phyloP scores from a whole-genome alignment of 768 basidiomycete species.

The Tephrocybe sp. region DNA sequence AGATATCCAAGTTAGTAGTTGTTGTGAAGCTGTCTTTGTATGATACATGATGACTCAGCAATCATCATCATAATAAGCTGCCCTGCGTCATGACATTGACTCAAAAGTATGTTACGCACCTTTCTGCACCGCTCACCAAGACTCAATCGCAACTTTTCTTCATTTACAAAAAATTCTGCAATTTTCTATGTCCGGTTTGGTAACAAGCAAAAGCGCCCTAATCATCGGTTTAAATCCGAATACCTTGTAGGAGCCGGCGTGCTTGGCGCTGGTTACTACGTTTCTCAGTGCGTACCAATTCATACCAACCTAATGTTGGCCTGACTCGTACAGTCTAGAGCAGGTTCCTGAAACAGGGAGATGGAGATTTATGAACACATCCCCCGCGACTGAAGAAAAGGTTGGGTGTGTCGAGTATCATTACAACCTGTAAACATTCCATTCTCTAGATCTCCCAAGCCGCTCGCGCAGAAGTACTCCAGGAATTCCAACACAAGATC shows the following conservation, averaged over 20 bases:
- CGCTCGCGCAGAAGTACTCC: constrained; percentile 38
- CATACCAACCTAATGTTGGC: background rate
- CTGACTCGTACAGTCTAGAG: constrained; percentile 58
- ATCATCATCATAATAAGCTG: too few species aligned
- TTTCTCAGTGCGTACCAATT: constrained; percentile 26
- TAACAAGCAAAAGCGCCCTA: background rate
- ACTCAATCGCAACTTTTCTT: constrained; percentile 6
- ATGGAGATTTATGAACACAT: constrained; percentile 85
- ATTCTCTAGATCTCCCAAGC: constrained; percentile 40
- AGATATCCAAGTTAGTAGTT: too few species aligned
- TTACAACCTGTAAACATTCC: background rate
- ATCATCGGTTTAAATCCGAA: background rate
- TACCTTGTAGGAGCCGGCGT: constrained; percentile 8
- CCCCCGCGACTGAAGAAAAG: constrained; percentile 51
- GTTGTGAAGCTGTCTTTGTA: too few species aligned
- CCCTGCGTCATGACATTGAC: too few species aligned
- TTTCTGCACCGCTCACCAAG: too few species aligned
- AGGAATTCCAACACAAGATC: constrained; percentile 49
- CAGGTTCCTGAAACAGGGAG: constrained; percentile 83
- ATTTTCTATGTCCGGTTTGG: constrained; percentile 4
- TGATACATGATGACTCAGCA: too few species aligned
- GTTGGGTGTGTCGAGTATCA: constrained; percentile 28
- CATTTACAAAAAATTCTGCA: background rate
- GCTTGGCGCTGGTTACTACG: constrained; percentile 25
- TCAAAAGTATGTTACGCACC: too few species aligned